Percentiles rank a stretch among this genome's conserved stretches.
Conservation (phyloP, 495 filamentous ascomycete genomes). For the Hypoxylon rickii region DNA sequence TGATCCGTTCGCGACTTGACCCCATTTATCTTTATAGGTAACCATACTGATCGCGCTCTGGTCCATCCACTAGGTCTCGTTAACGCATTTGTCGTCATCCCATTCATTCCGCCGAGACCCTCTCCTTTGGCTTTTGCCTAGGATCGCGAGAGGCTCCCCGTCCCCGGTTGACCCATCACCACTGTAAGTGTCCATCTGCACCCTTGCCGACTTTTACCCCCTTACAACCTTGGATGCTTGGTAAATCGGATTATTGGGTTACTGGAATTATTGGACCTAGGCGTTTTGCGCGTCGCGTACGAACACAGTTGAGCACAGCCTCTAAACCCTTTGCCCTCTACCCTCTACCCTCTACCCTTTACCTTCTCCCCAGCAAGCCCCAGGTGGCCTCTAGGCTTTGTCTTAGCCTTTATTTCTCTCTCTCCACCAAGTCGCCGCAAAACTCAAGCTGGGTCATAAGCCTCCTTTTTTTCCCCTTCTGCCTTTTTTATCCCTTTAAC, state of each 20-base stretch:
- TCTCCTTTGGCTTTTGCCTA: constrained; percentile 8
- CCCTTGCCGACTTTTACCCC: constrained; percentile 15
- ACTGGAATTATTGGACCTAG: constrained; percentile 24
- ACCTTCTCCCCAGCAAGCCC: too few relatives aligned
- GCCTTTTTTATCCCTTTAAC: constrained; percentile 11
- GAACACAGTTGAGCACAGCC: constrained; percentile 15
- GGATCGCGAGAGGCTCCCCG: constrained; percentile 23
- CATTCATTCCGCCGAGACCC: constrained; percentile 16
- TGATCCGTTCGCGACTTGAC: too few relatives aligned
- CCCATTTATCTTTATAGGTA: too few relatives aligned
- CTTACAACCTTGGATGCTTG: constrained; percentile 14
- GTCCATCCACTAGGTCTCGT: not conserved
- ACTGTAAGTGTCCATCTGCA: constrained; percentile 20
- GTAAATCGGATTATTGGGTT: constrained; percentile 23
- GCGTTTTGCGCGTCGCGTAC: constrained; percentile 31
- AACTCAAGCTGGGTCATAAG: constrained; percentile 5
- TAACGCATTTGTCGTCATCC: not conserved
- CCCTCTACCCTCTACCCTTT: not conserved
- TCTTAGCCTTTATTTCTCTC: not conserved
- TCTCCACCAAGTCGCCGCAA: not conserved
- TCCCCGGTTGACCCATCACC: constrained; percentile 32
- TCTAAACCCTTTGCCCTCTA: constrained; percentile 9
- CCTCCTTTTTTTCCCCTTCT: constrained; percentile 1
- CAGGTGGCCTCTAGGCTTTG: not conserved
- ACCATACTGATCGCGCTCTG: too few relatives aligned